These are phyloP conservation scores for Saccharomycopsis microspora DNA, from an alignment of 805 yeast genomes.

Conservation along the genomic window DNA sequence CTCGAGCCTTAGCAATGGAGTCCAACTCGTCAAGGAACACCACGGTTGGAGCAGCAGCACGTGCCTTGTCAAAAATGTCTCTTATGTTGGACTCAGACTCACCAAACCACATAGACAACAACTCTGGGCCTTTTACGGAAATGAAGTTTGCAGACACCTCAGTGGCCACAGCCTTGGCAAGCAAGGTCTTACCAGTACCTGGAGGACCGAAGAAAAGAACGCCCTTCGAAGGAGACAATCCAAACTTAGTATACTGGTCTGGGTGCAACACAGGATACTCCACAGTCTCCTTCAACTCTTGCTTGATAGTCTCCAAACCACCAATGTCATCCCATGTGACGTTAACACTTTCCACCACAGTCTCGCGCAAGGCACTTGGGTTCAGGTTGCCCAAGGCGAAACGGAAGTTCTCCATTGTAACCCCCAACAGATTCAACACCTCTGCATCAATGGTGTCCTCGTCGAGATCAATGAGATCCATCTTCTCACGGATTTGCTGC, in stretches of 20 bases:
- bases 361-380: conserved; percentile 98
- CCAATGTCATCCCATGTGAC: conserved; percentile 99
- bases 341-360: conserved; percentile 96
- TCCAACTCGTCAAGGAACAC: conserved; percentile 97
- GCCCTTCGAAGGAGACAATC: conserved; percentile 96
- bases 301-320: conserved; percentile 92
- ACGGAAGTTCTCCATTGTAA: conserved; percentile 97
- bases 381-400: conserved; percentile 96
- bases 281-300: conserved; percentile 95
- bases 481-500: conserved; percentile 99
- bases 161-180: conserved; percentile 98
- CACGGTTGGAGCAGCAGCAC: conserved; percentile 99
- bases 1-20: conserved; percentile 95
- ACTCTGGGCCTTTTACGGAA: conserved; percentile 93
- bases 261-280: conserved; percentile 99
- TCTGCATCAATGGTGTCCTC: conserved; percentile 97
- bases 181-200: conserved; percentile 98
- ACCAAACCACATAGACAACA: conserved; percentile 98
- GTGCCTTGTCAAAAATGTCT: conserved; percentile 95
- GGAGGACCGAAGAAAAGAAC: conserved; percentile 99
- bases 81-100: conserved; percentile 96
- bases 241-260: conserved; percentile 96
- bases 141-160: conserved; percentile 98
- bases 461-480: conserved; percentile 93
- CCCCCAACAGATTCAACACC: conserved; percentile 90